Base-by-base conservation (phyloP, 169 alveolate genomes). In the Plasmodium coatneyi region DNA sequence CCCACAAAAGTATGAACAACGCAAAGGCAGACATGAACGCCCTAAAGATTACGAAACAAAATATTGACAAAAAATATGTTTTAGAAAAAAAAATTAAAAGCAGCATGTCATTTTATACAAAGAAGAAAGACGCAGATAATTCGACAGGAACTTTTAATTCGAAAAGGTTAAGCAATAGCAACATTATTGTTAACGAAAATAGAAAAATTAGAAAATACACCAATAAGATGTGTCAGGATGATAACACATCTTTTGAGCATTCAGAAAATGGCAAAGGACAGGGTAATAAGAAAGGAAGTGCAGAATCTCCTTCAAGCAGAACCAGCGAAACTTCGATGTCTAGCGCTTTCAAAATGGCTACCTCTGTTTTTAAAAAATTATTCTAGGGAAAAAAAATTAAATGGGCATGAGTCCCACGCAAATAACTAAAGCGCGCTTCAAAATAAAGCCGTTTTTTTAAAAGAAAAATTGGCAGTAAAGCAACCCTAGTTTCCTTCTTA, bases 291-390 rank as follows among this genome's bases (percentile, higher is more conserved):
- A 72, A 78, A 56, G 82, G 82, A 32, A 89, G 82, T 79, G 66
- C n/a, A 30, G 90, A 78, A 80, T 46, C 94, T 41, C 90, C 90
- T 52, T 80, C 91, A 36, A 89, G 94, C 76, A 60, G 83, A 89
- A 80, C 94, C 32, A 89, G 94, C 74, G 94, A 89, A 14, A 89
- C 94, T 19, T 89, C 94, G 12, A 72, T 72, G 89, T 89, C 86
- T 25, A 89, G 94, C 66, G 94, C 94, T 46, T 89, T 89, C 72
- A 89, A 89, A 80, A 89, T 89, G 90, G 94, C 94, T 80, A 89
- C 94, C 34, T 80, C 89, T 66, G 94, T 89, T 78, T 89, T 89
- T 89, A 89, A 89, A 89, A 89, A 89, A 60, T 89, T 89, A 66
- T 89, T 89, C 83, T 89, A 89, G 43, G 30, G 46, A 14, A 82